These are phyloP conservation scores for Circinella minor DNA, from an alignment of 371 early-diverging fungal species.

Conservation along the genomic window DNA sequence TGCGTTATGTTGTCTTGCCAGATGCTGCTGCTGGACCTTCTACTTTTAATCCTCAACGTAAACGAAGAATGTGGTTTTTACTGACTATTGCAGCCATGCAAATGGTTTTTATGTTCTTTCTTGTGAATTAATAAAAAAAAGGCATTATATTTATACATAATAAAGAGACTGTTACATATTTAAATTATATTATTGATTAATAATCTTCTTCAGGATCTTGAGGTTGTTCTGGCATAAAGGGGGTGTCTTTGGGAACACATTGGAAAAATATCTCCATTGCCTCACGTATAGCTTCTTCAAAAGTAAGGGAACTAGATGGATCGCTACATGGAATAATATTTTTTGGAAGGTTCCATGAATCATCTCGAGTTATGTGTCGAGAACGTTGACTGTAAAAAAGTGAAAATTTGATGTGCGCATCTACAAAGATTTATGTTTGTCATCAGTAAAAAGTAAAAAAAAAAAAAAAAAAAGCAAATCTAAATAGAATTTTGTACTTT, in stretches of 20 bases:
- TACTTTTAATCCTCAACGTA: slow-evolving; percentile 77
- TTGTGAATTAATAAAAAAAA: slow-evolving; percentile 47
- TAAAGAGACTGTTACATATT: neutral
- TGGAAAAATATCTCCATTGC: slow-evolving; percentile 53
- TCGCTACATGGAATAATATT: slow-evolving; percentile 51
- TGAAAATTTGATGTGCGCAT: slow-evolving; percentile 30
- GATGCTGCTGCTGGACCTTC: slow-evolving; percentile 77
- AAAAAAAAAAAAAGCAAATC: no score
- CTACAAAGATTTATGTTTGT: neutral
- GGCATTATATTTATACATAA: slow-evolving; percentile 11
- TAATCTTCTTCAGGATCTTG: slow-evolving; percentile 52
- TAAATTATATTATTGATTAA: neutral
- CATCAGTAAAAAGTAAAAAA: no score
- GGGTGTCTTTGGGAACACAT: slow-evolving; percentile 47
- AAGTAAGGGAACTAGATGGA: slow-evolving; percentile 51
- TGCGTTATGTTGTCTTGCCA: slow-evolving; percentile 90
- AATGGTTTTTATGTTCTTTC: slow-evolving; percentile 80
- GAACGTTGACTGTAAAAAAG: slow-evolving; percentile 54
- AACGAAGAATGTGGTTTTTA: slow-evolving; percentile 87
- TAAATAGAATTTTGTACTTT: no score
- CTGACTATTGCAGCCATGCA: slow-evolving; percentile 85
- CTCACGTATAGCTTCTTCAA: slow-evolving; percentile 52
- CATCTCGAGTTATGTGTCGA: slow-evolving; percentile 32
- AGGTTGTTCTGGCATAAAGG: slow-evolving; percentile 59
- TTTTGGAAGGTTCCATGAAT: slow-evolving; percentile 38